Percentiles rank a stretch among this genome's conserved stretches.
phyloP scores from a whole-genome alignment of 78 protist genomes.

The Dictyostelium citrinum region DNA sequence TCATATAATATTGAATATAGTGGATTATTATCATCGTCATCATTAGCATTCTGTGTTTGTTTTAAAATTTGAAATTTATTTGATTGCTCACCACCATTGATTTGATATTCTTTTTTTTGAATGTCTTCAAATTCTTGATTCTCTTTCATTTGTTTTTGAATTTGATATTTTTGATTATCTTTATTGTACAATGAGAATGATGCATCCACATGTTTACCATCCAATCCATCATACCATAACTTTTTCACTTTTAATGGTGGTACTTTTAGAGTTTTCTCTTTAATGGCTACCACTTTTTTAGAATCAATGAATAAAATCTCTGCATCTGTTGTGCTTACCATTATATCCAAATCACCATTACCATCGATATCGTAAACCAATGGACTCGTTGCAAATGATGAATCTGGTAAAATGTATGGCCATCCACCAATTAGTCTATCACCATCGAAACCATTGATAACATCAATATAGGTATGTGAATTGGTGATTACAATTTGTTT shows the following conservation, averaged over 20 bases:
- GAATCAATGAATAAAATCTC: constrained; percentile 49
- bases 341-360: constrained; percentile 84
- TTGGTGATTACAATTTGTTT: constrained; percentile 1
- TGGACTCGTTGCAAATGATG: constrained; percentile 67
- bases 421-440: constrained; percentile 72
- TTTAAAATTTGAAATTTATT: background rate
- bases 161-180: background rate
- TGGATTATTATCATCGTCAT: background rate
- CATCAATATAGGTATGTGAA: constrained; percentile 23
- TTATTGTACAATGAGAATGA: constrained; percentile 40
- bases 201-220: constrained; percentile 56
- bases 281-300: constrained; percentile 19
- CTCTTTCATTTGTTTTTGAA: background rate
- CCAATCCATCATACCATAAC: constrained; percentile 74
- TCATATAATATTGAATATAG: constrained; percentile 9
- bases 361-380: constrained; percentile 76
- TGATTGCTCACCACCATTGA: background rate
- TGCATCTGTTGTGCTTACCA: constrained; percentile 87
- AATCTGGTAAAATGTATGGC: constrained; percentile 57
- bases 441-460: constrained; percentile 15
- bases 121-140: background rate
- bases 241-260: constrained; percentile 83
- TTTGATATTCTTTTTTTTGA: background rate
- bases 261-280: constrained; percentile 46
- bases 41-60: background rate